Evolutionary conservation across 1,284 basidiomycete genomes (phyloP).

Genomic region (Grifola frondosa): DNA sequence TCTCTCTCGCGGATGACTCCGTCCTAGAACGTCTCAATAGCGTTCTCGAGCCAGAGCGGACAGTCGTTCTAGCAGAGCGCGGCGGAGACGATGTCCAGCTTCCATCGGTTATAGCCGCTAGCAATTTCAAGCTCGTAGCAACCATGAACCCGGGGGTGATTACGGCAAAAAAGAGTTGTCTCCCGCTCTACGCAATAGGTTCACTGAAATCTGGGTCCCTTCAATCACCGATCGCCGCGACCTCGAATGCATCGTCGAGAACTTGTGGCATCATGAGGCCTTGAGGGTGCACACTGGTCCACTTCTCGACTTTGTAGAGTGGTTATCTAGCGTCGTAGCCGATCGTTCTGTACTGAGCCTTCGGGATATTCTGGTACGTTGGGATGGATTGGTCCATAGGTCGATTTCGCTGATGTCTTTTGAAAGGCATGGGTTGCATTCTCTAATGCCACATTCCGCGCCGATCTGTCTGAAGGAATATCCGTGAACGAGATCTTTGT

Average conservation of each 20-base stretch:
- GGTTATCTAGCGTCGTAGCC: conserved; percentile 70
- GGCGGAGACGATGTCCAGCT: conserved; percentile 77
- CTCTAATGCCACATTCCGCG: conserved; percentile 62
- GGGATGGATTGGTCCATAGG: not conserved
- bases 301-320: conserved; percentile 82
- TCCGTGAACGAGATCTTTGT: conserved; percentile 66
- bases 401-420: not conserved
- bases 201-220: conserved; percentile 99
- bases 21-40: conserved; percentile 98
- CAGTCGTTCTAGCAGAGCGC: conserved; percentile 91
- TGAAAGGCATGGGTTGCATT: conserved; percentile 90
- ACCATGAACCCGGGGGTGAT: conserved; percentile 99
- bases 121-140: conserved; percentile 86
- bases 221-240: conserved; percentile 78
- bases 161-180: conserved; percentile 99
- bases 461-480: conserved; percentile 38
- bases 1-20: conserved; percentile 97
- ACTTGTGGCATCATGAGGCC: conserved; percentile 65
- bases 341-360: conserved; percentile 75
- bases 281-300: conserved; percentile 60
- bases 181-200: conserved; percentile 94
- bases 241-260: conserved; percentile 76
- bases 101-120: conserved; percentile 64
- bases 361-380: conserved; percentile 86
- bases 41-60: conserved; percentile 89